These are phyloP conservation scores for Eucalyptus paniculata DNA, from an alignment of 345 rosid genomes.

Conservation along the genomic window DNA sequence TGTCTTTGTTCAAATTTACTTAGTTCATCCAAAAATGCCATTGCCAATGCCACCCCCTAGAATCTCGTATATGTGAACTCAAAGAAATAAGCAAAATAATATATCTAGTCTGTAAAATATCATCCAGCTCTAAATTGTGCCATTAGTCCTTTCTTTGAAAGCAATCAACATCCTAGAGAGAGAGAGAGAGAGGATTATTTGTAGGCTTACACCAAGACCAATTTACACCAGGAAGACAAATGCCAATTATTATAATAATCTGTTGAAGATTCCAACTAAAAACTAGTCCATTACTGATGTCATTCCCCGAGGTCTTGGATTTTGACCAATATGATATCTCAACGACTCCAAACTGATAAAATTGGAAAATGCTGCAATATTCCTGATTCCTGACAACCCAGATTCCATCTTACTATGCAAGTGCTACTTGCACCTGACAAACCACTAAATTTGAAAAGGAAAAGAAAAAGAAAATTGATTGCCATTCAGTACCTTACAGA, in stretches of 20 bases:
- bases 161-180: not conserved
- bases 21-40: not conserved
- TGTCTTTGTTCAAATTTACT: not conserved
- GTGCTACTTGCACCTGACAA: not conserved
- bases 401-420: not conserved
- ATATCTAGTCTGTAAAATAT: not conserved
- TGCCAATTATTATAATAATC: not conserved
- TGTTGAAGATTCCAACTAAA: not conserved
- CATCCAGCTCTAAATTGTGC: not conserved
- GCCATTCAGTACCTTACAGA: slow-evolving; percentile 63
- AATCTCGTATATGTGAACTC: not conserved
- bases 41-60: not conserved
- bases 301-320: not conserved
- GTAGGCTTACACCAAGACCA: not conserved
- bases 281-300: not conserved
- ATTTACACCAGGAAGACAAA: not conserved
- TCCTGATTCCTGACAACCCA: not conserved
- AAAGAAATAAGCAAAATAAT: not conserved
- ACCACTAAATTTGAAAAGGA: not conserved
- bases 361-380: not conserved
- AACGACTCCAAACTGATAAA: not conserved
- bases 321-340: not conserved
- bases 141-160: not conserved
- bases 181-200: not conserved
- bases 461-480: not conserved